Conservation (phyloP, 2,329 filamentous ascomycete genomes). For the Alternaria brassicae region DNA sequence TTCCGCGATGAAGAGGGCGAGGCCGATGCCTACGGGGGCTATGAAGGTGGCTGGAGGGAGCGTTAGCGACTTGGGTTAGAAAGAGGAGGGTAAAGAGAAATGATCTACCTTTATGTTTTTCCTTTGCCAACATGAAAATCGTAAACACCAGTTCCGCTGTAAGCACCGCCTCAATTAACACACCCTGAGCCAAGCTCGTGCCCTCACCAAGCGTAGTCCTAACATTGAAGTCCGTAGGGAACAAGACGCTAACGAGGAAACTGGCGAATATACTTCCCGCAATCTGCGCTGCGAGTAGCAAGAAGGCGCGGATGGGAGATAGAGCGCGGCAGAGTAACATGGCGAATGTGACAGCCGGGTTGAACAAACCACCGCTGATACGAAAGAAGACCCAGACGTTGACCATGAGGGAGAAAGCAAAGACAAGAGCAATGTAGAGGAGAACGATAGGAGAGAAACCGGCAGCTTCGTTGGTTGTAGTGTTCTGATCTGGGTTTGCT, state of each 20-base stretch:
- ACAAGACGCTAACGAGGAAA: constrained; percentile 54
- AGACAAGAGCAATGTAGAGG: constrained; percentile 49
- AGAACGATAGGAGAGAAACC: constrained; percentile 55
- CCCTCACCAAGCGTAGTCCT: constrained; percentile 53
- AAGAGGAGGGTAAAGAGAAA: background rate
- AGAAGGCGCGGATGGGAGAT: constrained; percentile 50
- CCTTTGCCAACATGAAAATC: constrained; percentile 68
- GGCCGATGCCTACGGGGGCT: constrained; percentile 74
- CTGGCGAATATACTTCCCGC: constrained; percentile 55
- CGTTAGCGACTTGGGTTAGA: constrained; percentile 5
- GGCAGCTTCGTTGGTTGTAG: constrained; percentile 54
- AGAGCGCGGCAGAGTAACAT: constrained; percentile 52
- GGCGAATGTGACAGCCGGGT: constrained; percentile 45
- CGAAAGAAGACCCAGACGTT: constrained; percentile 53
- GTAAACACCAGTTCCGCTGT: constrained; percentile 50
- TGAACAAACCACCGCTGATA: constrained; percentile 44
- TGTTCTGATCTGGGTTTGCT: constrained; percentile 43
- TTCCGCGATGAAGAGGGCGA: constrained; percentile 70
- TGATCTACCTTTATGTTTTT: constrained; percentile 68
- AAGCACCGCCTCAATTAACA: constrained; percentile 53
- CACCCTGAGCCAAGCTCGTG: constrained; percentile 54
- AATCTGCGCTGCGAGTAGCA: constrained; percentile 56
- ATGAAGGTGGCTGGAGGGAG: constrained; percentile 64
- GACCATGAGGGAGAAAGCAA: constrained; percentile 49
- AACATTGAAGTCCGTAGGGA: constrained; percentile 56